A percentile compares a stretch with the other conserved stretches of the same genome.
Conservation (phyloP, 495 filamentous ascomycete species). For the Penicillium argentinense region DNA sequence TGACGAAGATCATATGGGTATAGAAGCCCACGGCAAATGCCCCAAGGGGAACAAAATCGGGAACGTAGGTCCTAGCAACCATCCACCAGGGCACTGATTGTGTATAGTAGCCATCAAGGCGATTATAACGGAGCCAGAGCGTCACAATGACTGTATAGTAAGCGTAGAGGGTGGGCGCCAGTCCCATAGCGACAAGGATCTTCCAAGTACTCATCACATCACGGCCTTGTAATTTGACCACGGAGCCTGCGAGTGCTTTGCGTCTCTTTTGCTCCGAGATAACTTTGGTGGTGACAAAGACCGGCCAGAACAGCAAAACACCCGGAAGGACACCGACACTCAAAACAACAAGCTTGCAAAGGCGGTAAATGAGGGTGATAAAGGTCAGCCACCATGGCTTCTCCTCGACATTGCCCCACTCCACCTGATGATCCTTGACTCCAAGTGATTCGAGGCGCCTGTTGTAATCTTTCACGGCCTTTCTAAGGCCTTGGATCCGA, state of each 20-base stretch:
- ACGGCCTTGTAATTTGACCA: conserved; percentile 87
- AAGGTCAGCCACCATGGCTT: conserved; percentile 66
- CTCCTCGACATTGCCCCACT: conserved; percentile 71
- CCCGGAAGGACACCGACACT: conserved; percentile 84
- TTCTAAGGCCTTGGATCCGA: conserved; percentile 73
- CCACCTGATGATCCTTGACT: conserved; percentile 91
- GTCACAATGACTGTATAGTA: conserved; percentile 72
- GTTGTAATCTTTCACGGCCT: conserved; percentile 83
- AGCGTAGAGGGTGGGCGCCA: conserved; percentile 83
- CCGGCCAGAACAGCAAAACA: conserved; percentile 79
- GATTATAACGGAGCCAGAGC: conserved; percentile 73
- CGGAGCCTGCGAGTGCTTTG: conserved; percentile 84
- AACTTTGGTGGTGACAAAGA: conserved; percentile 86
- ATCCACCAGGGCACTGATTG: conserved; percentile 32
- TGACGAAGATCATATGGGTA: conserved; percentile 76
- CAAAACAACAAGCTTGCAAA: conserved; percentile 71
- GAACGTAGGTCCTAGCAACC: conserved; percentile 50
- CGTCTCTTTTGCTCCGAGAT: conserved; percentile 85
- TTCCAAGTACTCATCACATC: conserved; percentile 99
- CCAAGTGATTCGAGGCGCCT: conserved; percentile 77
- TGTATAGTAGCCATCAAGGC: conserved; percentile 62
- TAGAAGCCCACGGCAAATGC: conserved; percentile 62
- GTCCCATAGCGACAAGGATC: conserved; percentile 83
- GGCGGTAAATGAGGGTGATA: conserved; percentile 73
- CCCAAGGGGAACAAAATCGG: conserved; percentile 71